Percentiles rank a stretch among this genome's conserved stretches.
These are phyloP conservation scores for Diplogelasinospora grovesii DNA, from an alignment of 495 filamentous ascomycete species.

Conservation along the genomic window DNA sequence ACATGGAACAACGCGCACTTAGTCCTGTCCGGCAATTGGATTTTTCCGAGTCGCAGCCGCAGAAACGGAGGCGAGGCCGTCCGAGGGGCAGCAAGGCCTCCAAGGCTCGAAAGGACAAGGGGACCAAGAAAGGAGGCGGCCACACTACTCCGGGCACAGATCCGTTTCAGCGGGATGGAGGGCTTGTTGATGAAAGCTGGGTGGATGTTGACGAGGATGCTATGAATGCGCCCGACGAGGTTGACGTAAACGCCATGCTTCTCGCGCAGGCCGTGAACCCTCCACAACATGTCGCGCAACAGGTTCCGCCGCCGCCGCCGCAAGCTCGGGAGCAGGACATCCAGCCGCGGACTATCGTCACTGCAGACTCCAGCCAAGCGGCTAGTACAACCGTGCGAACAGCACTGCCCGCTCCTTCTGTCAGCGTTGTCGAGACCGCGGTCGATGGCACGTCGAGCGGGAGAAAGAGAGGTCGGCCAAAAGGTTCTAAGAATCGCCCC, in stretches of 20 bases:
- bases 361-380: neutral
- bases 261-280: conserved; percentile 18
- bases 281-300: conserved; percentile 1
- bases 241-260: conserved; percentile 22
- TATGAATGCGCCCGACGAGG: conserved; percentile 11
- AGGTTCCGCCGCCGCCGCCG: neutral
- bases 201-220: conserved; percentile 20
- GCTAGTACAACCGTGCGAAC: conserved; percentile 4
- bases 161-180: neutral
- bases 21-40: conserved; percentile 20
- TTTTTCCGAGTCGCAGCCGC: conserved; percentile 13
- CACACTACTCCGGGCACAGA: conserved; percentile 3
- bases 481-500: conserved; percentile 44
- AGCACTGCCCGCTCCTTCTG: conserved; percentile 11
- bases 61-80: conserved; percentile 40
- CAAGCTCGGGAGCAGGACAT: neutral
- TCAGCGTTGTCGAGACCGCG: neutral
- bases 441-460: conserved; percentile 18
- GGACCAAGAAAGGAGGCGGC: conserved; percentile 38
- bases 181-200: conserved; percentile 20
- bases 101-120: conserved; percentile 44
- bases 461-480: conserved; percentile 33
- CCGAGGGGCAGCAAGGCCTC: conserved; percentile 47
- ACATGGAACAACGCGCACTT: conserved; percentile 11
- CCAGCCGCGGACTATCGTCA: neutral